Evolutionary conservation across 495 filamentous ascomycete species (phyloP).

Genomic region (Copromyces sp.): DNA sequence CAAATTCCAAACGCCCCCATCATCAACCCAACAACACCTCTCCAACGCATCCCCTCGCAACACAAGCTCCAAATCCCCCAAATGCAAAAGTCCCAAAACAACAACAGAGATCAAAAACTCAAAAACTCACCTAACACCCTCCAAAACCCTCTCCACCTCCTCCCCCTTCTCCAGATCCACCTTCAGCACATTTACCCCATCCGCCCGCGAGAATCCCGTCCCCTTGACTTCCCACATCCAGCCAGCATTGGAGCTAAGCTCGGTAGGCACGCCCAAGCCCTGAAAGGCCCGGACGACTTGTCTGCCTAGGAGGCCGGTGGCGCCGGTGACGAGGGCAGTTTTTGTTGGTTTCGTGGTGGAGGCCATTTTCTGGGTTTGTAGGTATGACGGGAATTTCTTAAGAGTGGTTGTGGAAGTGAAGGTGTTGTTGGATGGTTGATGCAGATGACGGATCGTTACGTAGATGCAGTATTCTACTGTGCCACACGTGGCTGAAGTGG

Average conservation of each 20-base stretch:
- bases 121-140: constrained; percentile 48
- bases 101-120: no score
- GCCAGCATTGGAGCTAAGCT: constrained; percentile 25
- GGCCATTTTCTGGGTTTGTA: background rate
- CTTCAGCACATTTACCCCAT: constrained; percentile 63
- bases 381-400: background rate
- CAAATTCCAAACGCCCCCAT: no score
- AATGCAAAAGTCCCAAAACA: background rate
- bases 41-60: background rate
- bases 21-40: background rate
- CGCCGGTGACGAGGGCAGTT: constrained; percentile 73
- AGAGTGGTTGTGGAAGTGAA: background rate
- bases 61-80: background rate
- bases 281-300: constrained; percentile 65
- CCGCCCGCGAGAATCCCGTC: constrained; percentile 65
- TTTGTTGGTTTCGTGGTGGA: constrained; percentile 10
- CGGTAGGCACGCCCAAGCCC: background rate
- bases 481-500: background rate
- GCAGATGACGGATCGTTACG: background rate
- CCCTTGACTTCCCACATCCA: constrained; percentile 60
- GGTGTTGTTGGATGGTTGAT: background rate
- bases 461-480: background rate
- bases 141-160: constrained; percentile 53
- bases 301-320: constrained; percentile 73
- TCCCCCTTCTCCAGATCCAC: constrained; percentile 55